These are phyloP conservation scores for Myxozyma kluyveri DNA, from an alignment of 805 yeast species.

Conservation along the genomic window DNA sequence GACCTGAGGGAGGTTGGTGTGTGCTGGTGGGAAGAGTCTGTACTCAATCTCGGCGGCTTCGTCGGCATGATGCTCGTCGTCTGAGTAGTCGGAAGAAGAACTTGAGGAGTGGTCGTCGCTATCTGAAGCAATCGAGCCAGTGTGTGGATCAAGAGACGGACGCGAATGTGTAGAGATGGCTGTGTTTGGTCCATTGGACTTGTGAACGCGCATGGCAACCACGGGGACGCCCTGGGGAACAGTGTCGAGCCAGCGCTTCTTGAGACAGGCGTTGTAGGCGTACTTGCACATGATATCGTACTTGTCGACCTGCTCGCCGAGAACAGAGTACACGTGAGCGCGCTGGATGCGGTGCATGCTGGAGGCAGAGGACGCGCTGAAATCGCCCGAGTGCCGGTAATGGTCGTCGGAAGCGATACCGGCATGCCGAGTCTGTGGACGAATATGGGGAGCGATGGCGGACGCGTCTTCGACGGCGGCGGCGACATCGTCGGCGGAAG, in stretches of 20 bases:
- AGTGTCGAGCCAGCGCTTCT: slow-evolving; percentile 19
- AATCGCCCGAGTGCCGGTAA: not conserved
- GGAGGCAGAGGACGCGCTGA: not conserved
- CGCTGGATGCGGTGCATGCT: not conserved
- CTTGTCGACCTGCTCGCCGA: slow-evolving; percentile 12
- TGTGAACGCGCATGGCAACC: slow-evolving; percentile 12
- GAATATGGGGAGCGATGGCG: not conserved
- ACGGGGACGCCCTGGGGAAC: slow-evolving; percentile 6
- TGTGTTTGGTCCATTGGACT: not conserved
- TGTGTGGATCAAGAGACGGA: not conserved
- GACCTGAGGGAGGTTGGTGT: not conserved
- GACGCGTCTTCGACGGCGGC: not conserved
- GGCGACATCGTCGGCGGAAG: not conserved
- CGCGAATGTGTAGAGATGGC: not conserved
- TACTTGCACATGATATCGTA: slow-evolving; percentile 22
- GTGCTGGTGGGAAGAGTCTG: not conserved
- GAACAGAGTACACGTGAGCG: not conserved
- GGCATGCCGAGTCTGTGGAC: not conserved
- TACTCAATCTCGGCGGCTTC: not conserved
- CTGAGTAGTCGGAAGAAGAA: no score
- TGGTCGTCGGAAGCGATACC: not conserved
- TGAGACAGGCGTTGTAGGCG: slow-evolving; percentile 14
- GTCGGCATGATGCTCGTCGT: not conserved
- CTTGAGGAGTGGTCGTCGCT: no score
- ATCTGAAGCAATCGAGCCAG: no score